Evolutionary conservation across 352 stramenopile genomes (phyloP), one percentile per base, ranked within the genome.

Genomic region (Plasmopara halstedii): DNA sequence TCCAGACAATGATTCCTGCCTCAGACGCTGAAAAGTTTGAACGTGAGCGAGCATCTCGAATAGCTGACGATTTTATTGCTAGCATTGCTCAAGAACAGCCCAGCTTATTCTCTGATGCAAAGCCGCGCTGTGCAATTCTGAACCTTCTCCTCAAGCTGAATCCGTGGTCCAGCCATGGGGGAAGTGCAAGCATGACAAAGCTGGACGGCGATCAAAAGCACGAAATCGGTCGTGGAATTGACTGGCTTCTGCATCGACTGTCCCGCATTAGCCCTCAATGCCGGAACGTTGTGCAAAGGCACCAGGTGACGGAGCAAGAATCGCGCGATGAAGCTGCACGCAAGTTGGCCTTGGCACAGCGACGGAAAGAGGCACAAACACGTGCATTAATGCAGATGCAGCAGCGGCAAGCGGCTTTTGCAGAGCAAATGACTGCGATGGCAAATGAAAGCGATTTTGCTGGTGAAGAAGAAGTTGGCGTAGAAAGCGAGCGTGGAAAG

Each of bases 161-260:
- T 18, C 79, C 79, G 19, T 90, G 79, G 79, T 74, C 74, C 0
- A 67, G 64, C 7, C 69, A 70, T 18, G 64, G 64, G 32, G 62
- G 71, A 22, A 74, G 66, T 39, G 64, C 61, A 25, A 75, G 67
- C 15, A 76, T 71, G 60, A 71, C 75, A 13, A 75, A 74, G 25
- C 42, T 90, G 19, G 79, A 90, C 34, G 79, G 79, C 9, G 79
- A 90, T 49, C 79, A 88, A 41, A 90, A 90, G 46, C 79, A 90
- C 47, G 79, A 90, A 55, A 82, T 88, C 39, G 79, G 79, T 14
- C 75, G 79, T 33, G 79, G 73, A 0, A 67, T 90, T 22, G 79
- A 90, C 48, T 90, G 79, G 79, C 44, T 90, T 11, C 45, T 88
- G n/a, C 79, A 85, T 48, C 64, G 79, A 0, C 41, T 88, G 5